Conservation (phyloP, 805 yeast species). For the Yamadazyma endophytica region DNA sequence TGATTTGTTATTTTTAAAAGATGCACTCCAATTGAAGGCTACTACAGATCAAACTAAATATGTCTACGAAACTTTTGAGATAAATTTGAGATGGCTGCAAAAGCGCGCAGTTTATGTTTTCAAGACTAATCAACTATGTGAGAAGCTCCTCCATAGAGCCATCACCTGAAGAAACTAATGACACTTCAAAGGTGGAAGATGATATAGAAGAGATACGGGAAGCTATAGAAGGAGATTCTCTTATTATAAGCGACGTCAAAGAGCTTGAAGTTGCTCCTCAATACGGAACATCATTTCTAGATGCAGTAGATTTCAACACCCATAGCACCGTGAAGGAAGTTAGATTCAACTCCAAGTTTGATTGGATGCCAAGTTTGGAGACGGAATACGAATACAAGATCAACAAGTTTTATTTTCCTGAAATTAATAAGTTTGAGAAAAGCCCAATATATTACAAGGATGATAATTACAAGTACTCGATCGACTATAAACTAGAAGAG, state of each 20-base stretch:
- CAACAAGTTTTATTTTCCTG: constrained; percentile 10
- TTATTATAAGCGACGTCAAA: constrained; percentile 7
- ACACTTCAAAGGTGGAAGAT: not conserved
- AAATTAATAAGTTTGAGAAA: constrained; percentile 5
- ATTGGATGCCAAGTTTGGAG: constrained; percentile 1
- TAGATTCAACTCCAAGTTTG: constrained; percentile 7
- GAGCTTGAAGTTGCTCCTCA: constrained; percentile 2
- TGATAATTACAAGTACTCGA: constrained; percentile 6
- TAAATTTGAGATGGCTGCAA: too few relatives aligned
- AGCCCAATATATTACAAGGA: not conserved
- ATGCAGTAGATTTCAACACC: constrained; percentile 9
- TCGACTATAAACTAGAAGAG: constrained; percentile 10
- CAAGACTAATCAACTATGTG: too few relatives aligned
- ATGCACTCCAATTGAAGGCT: too few relatives aligned
- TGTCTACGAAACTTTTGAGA: too few relatives aligned
- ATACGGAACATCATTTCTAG: constrained; percentile 11
- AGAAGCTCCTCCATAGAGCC: too few relatives aligned
- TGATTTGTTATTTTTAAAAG: too few relatives aligned
- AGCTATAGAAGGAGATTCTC: constrained; percentile 8
- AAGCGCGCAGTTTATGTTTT: too few relatives aligned
- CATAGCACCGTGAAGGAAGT: constrained; percentile 6
- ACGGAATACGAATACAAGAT: constrained; percentile 8
- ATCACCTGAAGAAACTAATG: too few relatives aligned
- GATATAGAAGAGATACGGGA: constrained; percentile 2
- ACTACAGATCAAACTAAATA: too few relatives aligned